Evolutionary conservation across 352 stramenopile genomes (phyloP).

Genomic region (Globisporangium nagaii): DNA sequence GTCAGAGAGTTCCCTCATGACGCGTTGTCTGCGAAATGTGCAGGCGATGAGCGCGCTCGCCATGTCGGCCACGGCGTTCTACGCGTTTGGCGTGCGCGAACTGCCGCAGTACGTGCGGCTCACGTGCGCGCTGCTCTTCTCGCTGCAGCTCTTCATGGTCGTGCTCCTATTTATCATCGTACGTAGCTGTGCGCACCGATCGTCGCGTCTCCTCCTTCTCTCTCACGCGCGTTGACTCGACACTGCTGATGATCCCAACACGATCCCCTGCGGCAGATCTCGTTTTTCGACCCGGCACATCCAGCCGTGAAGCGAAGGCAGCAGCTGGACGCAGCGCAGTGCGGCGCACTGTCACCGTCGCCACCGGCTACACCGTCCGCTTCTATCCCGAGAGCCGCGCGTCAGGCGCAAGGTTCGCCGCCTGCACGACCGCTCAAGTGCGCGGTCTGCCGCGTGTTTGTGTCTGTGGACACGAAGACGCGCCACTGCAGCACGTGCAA

Average conservation of each 20-base stretch:
- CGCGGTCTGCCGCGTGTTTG: constrained; percentile 32
- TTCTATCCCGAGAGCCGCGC: too few relatives aligned
- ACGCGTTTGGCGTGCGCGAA: constrained; percentile 33
- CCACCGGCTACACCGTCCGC: neutral
- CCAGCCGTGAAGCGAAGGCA: constrained; percentile 13
- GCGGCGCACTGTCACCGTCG: neutral
- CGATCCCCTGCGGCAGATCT: too few relatives aligned
- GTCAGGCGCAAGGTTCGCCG: too few relatives aligned
- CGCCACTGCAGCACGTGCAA: constrained; percentile 91
- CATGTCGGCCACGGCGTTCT: constrained; percentile 41
- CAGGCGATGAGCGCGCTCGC: constrained; percentile 35
- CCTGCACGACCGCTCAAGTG: constrained; percentile 21
- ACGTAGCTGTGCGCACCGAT: neutral
- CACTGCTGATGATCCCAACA: too few relatives aligned
- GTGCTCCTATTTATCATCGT: constrained; percentile 14
- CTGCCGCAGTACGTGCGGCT: constrained; percentile 29
- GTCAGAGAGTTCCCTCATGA: too few relatives aligned
- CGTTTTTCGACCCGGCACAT: constrained; percentile 37
- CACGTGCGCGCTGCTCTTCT: constrained; percentile 36
- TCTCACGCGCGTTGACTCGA: too few relatives aligned
- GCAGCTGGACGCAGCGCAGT: constrained; percentile 4
- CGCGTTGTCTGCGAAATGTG: neutral
- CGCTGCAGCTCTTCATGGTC: constrained; percentile 29
- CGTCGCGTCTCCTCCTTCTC: constrained; percentile 25
- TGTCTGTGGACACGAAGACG: constrained; percentile 30